Conservation (phyloP, 1,139 yeast genomes). For the Hansenula anomala region DNA sequence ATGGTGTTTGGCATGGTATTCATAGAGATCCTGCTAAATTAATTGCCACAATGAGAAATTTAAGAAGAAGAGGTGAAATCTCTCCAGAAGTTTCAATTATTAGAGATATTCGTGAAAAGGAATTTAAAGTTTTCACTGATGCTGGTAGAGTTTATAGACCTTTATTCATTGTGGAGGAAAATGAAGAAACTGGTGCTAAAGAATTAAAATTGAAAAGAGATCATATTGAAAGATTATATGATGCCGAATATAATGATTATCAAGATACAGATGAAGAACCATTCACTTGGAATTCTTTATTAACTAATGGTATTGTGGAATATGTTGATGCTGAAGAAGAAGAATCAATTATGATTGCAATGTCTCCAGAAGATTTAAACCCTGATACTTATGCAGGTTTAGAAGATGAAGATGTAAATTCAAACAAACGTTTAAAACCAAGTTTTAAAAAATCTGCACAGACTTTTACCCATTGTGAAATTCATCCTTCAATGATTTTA, state of each 20-base stretch:
- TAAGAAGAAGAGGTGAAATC: constrained; percentile 94
- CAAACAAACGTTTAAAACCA: constrained; percentile 86
- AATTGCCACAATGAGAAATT: constrained; percentile 83
- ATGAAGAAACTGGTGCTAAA: constrained; percentile 63
- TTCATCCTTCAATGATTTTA: constrained; percentile 97
- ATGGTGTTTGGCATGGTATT: constrained; percentile 99
- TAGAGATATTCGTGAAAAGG: constrained; percentile 95
- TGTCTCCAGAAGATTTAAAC: constrained; percentile 96
- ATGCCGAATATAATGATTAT: constrained; percentile 53
- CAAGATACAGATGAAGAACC: constrained; percentile 50
- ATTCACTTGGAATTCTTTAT: constrained; percentile 82
- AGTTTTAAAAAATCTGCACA: constrained; percentile 59
- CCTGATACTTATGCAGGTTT: constrained; percentile 50
- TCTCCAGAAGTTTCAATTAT: constrained; percentile 95
- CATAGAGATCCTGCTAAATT: constrained; percentile 92
- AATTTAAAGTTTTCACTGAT: constrained; percentile 92
- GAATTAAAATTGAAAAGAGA: constrained; percentile 82
- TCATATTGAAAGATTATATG: constrained; percentile 67
- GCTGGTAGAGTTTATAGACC: constrained; percentile 99
- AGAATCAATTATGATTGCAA: constrained; percentile 96
- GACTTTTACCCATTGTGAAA: constrained; percentile 97
- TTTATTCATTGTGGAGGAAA: constrained; percentile 84
- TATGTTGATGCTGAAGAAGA: constrained; percentile 98
- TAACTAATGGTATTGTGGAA: constrained; percentile 84
- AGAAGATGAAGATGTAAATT: constrained; percentile 45